Evolutionary conservation across 768 basidiomycete genomes (phyloP), one percentile per base, ranked within the genome.

Genomic region (Dictyophora rubrovolvata): DNA sequence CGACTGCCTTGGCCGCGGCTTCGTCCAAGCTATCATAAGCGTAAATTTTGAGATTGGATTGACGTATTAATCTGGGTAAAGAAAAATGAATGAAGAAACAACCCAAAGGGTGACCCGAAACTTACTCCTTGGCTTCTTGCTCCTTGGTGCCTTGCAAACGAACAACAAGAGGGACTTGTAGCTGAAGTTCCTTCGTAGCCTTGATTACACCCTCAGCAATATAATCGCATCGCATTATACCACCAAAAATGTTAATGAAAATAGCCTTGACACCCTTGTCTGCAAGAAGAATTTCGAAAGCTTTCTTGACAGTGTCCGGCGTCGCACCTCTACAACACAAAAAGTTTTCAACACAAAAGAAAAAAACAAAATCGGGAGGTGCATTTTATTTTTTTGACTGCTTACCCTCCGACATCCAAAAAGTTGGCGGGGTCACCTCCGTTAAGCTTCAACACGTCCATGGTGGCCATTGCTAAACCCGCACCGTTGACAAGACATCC

Each of bases 221-320:
- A 69, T 94, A 94, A 70, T 99, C 96, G 67, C 96, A 99, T 68
- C 96, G 85, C 96, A 99, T 99, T 75, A 97, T 99, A 82, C 87
- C 93, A 65, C 92, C 91, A 66, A 94, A 93, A 70, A 93, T 93
- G 75, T 99, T 99, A 75, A 99, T 96, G 71, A 98, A 97, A 66
- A 99, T 99, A 60, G 89, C 89, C 80, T 94, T 95, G 66, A 98
- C 95, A 70, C 90, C 89, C 63, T 86, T 84, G 68, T 98, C 93
- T 50, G 82, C 73, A 21, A 95, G 78, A 21, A 99, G 80, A 65
- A 99, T 89, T 73, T 97, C 93, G 66, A 99, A 99, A 2, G 96
- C 96, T 74, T 94, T 98, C 81, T 98, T 99, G 65, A 99, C 96
- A 5, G 96, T 97, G 68, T 96, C 91, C n/a, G 96, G 93, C 14